These are phyloP conservation scores for Vickermania ingenoplastis DNA, from an alignment of 208 protist genomes.

Conservation along the genomic window DNA sequence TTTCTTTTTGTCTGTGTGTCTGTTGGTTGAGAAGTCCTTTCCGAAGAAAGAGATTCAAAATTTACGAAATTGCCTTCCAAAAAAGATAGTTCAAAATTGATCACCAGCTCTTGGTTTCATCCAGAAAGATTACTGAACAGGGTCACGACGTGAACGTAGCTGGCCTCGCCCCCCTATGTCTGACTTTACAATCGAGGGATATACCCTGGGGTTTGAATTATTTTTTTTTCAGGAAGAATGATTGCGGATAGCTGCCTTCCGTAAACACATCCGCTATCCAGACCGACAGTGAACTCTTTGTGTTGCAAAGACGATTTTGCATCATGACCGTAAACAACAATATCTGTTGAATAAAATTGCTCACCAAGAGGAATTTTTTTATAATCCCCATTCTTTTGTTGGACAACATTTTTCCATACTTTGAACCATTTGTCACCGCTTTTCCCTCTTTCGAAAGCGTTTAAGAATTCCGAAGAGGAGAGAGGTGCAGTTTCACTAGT, in stretches of 20 bases:
- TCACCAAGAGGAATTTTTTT: slow-evolving; percentile 2
- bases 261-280: slow-evolving; percentile 69
- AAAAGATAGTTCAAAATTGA: too few relatives aligned
- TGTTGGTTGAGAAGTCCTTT: too few relatives aligned
- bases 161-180: too few relatives aligned
- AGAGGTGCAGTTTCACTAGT: slow-evolving; percentile 11
- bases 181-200: too few relatives aligned
- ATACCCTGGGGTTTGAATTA: too few relatives aligned
- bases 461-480: slow-evolving; percentile 18
- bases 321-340: slow-evolving; percentile 68
- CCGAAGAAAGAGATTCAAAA: too few relatives aligned
- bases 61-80: too few relatives aligned
- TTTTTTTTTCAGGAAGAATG: slow-evolving; percentile 21
- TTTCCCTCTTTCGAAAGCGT: slow-evolving; percentile 18
- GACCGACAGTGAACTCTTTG: slow-evolving; percentile 46
- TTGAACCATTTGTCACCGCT: slow-evolving; percentile 32
- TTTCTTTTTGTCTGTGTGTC: too few relatives aligned
- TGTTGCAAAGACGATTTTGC: slow-evolving; percentile 54
- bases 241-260: slow-evolving; percentile 47
- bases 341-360: slow-evolving; percentile 6
- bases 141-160: too few relatives aligned
- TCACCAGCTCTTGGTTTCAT: too few relatives aligned
- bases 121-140: too few relatives aligned
- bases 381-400: not conserved
- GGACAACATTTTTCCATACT: slow-evolving; percentile 13